These are phyloP conservation scores for Solanum megistacrolobum DNA, from an alignment of 257 asterid species.

Conservation along the genomic window DNA sequence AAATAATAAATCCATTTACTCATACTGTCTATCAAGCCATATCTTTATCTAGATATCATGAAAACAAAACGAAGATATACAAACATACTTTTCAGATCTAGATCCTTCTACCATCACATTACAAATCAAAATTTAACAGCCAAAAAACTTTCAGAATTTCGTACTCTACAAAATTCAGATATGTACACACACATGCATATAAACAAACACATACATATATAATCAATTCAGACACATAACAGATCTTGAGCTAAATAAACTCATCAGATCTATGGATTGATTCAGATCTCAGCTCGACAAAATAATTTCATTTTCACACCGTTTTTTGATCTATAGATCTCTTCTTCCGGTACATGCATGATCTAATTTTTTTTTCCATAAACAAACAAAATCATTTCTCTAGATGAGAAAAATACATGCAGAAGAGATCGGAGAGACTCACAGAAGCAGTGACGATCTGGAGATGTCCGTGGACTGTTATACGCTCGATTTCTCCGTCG, in stretches of 20 bases:
- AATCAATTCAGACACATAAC: not conserved
- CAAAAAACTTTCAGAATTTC: not conserved
- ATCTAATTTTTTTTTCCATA: not conserved
- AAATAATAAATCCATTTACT: not conserved
- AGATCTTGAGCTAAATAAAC: not conserved
- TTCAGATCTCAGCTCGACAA: not conserved
- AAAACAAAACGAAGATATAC: not conserved
- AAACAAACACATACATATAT: not conserved
- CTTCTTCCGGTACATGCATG: not conserved
- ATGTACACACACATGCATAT: not conserved
- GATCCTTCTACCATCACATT: not conserved
- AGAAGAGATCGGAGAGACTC: not conserved
- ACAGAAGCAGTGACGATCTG: not conserved
- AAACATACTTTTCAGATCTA: not conserved
- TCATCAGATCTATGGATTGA: not conserved
- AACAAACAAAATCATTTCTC: not conserved
- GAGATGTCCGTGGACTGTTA: not conserved
- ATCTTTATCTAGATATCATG: not conserved
- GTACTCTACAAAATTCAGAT: not conserved
- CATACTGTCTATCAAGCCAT: not conserved
- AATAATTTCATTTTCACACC: not conserved
- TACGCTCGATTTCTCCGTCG: slow-evolving; percentile 1
- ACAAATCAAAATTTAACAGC: not conserved
- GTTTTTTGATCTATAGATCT: not conserved
- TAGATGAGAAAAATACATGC: not conserved